Conservation (phyloP, 192 early-diverging fungal species). For the Chytriomyces confervae region DNA sequence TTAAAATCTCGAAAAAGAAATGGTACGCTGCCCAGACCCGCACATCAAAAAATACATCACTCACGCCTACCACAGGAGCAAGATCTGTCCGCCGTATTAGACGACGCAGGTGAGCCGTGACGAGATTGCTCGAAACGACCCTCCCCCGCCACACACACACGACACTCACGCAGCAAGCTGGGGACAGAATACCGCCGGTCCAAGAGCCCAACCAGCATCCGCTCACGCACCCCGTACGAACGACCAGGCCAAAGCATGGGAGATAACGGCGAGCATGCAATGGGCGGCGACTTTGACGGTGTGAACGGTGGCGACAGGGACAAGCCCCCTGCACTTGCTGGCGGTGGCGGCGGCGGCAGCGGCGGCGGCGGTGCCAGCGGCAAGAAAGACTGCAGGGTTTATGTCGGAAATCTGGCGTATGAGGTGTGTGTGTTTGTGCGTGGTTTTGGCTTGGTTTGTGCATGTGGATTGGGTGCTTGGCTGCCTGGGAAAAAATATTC, state of each 20-base stretch:
- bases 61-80: constrained; percentile 28
- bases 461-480: not conserved
- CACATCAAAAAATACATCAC: too few species aligned
- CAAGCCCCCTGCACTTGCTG: not conserved
- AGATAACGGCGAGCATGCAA: constrained; percentile 24
- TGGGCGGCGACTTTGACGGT: not conserved
- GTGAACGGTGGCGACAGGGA: not conserved
- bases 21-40: too few species aligned
- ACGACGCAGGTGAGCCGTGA: constrained; percentile 27
- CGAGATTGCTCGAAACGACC: not conserved
- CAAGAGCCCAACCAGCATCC: constrained; percentile 19
- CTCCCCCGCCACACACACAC: not conserved
- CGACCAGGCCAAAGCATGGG: constrained; percentile 17
- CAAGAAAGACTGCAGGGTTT: constrained; percentile 68
- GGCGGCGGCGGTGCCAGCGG: not conserved
- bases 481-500: not conserved
- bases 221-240: constrained; percentile 16
- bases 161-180: not conserved
- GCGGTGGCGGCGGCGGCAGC: not conserved
- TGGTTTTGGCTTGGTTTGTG: not conserved
- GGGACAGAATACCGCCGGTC: not conserved
- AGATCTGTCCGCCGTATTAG: constrained; percentile 44
- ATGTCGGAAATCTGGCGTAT: constrained; percentile 83
- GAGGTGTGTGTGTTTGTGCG: constrained; percentile 42
- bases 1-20: too few species aligned